Evolutionary conservation across 352 stramenopile genomes (phyloP).

Genomic region (Globisporangium carolinianum): DNA sequence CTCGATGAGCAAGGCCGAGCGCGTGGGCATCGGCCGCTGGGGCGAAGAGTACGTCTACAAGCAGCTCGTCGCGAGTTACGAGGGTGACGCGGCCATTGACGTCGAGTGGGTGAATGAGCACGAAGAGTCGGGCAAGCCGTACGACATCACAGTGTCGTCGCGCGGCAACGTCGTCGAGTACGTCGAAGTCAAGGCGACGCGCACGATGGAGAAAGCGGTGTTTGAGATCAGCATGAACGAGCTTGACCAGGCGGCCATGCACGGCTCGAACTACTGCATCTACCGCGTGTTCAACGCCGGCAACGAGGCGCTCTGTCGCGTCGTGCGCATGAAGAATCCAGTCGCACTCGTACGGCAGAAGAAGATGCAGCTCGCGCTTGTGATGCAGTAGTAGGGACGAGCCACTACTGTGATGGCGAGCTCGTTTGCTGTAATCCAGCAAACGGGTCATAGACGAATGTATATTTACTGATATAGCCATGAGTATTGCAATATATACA

Average conservation of each 20-base stretch:
- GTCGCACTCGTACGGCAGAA: slow-evolving; percentile 73
- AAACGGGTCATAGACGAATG: background rate
- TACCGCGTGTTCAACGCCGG: slow-evolving; percentile 85
- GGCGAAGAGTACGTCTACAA: slow-evolving; percentile 80
- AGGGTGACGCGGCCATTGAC: slow-evolving; percentile 20
- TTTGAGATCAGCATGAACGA: slow-evolving; percentile 90
- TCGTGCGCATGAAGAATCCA: slow-evolving; percentile 83
- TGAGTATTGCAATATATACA: background rate
- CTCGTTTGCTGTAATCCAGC: background rate
- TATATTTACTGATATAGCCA: background rate
- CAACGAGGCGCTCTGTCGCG: slow-evolving; percentile 54
- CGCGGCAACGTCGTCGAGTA: slow-evolving; percentile 60
- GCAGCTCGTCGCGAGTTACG: slow-evolving; percentile 46
- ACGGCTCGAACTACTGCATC: slow-evolving; percentile 76
- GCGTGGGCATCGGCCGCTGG: slow-evolving; percentile 72
- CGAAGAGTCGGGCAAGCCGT: slow-evolving; percentile 76
- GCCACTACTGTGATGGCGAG: background rate
- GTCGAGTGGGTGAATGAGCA: slow-evolving; percentile 73
- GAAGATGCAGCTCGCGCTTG: slow-evolving; percentile 70
- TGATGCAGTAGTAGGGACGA: slow-evolving; percentile 52
- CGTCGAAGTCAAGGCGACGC: slow-evolving; percentile 82
- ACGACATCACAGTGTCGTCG: slow-evolving; percentile 63
- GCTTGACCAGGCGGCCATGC: slow-evolving; percentile 69
- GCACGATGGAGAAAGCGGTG: slow-evolving; percentile 80
- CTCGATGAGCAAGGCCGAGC: slow-evolving; percentile 68